Base-by-base conservation (phyloP, 2,329 filamentous ascomycete species). In the Daldinia sp. region DNA sequence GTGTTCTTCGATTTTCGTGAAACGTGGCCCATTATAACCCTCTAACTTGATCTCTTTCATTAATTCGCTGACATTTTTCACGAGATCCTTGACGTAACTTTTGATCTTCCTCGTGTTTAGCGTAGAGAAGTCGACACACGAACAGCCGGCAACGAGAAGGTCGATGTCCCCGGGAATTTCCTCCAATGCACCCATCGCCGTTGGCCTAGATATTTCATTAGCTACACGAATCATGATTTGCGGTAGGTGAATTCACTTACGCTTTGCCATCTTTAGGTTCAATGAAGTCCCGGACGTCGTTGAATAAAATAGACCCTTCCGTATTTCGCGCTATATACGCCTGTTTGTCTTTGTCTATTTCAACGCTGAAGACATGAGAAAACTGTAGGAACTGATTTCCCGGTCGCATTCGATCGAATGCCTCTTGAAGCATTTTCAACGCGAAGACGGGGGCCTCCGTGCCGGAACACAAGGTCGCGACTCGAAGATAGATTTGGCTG, bases 391-490 rank as follows among this genome's bases (percentile, higher is more conserved):
- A 71, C 4, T 66, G 66, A 17, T 73, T 73, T 2, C 76, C 72
- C 19, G 61, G 37, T 3, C 62, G 58, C 11, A 53, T 72, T 70
- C 74, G 73, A 76, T 71, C 54, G n/a, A 64, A 66, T 3, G 82
- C 77, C 13, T 84, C 78, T 35, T 77, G 74, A 45, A 92, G 76
- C 73, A 88, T 78, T 11, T 86, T 77, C 11, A 93, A 72, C 0
- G 88, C 88, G 1, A 93, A 79, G 1, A 94, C 77, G 0, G 91
- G 91, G 3, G 87, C 87, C 68, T 94, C 91, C 0, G 91, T 94
- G 0, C 91, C 91, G 1, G 90, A 93, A 72, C 90, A 94, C 79
- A 93, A 86, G 0, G 91, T 94, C 0, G 83, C 90, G 23, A 93
- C 73, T n/a, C 72, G 72, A 49, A 81, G 67, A 10, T 68, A 39